Evolutionary conservation across 1,284 basidiomycete genomes (phyloP).

Genomic region (Grifola frondosa): DNA sequence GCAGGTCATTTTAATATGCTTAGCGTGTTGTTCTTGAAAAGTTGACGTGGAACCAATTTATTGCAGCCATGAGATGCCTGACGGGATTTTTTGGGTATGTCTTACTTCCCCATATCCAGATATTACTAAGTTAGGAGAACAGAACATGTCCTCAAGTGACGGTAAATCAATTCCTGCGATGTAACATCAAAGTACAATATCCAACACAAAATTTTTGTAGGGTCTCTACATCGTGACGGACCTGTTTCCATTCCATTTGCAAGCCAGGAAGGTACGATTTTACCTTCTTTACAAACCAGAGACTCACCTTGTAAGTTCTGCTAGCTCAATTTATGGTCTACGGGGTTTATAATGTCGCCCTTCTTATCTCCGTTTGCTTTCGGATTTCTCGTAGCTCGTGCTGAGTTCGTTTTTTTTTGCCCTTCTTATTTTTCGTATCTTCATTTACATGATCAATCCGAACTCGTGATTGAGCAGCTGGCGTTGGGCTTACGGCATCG

Average conservation of each 20-base stretch:
- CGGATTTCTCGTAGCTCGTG: constrained; percentile 64
- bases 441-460: background rate
- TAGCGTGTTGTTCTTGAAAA: background rate
- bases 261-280: constrained; percentile 58
- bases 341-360: constrained; percentile 64
- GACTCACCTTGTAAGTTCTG: too few species aligned
- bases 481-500: constrained; percentile 73
- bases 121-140: background rate
- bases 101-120: background rate
- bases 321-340: constrained; percentile 67
- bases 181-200: too few species aligned
- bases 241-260: constrained; percentile 71
- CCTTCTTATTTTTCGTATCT: background rate
- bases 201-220: constrained; percentile 30
- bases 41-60: background rate
- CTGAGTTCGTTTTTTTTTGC: constrained; percentile 35
- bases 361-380: constrained; percentile 68
- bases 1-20: constrained; percentile 36
- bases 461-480: constrained; percentile 37
- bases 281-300: background rate
- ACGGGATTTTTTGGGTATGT: constrained; percentile 64
- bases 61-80: constrained; percentile 63
- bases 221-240: constrained; percentile 66
- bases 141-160: constrained; percentile 70
- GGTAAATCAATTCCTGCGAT: constrained; percentile 35